Base-by-base conservation (phyloP, 1,284 basidiomycete genomes). In the Coniophora puteana region DNA sequence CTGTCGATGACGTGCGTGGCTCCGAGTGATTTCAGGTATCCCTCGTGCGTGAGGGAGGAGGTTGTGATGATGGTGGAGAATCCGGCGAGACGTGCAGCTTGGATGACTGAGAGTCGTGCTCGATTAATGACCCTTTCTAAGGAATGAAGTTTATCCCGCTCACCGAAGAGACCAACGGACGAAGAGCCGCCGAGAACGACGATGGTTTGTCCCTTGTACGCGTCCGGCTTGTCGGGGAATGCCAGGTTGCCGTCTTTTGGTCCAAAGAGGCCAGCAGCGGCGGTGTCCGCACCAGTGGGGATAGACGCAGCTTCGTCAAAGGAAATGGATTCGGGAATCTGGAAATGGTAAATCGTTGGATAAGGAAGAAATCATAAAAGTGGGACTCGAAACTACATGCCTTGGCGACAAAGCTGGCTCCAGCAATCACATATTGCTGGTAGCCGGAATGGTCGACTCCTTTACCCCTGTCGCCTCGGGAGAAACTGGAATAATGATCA, bases 361-460 rank as follows among this genome's bases (percentile, higher is more conserved):
- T 14, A 25, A 18, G n/a, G 14, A 38, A 8, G 16, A n/a, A 5
- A 43, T 44, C 17, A 8, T 5, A 13, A 27, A 6, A 16, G 4
- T 5, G n/a, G 13, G 17, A 11, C 8, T 18, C 8, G 25, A 14
- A 13, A 13, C 27, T 36, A 39, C 49, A 34, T 45, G 67, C 67
- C 56, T 71, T 72, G 3, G 65, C 62, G 24, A 60, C 52, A 3
- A 67, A 49, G 2, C 64, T 59, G 4, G 63, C 60, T 23, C 58
- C 51, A 0, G 57, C 54, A 4, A 69, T 43, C 4, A 63, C 52
- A 41, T 71, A 74, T 44, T 77, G 68, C 54, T 76, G 74, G 49
- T 68, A 74, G 0, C 63, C 31, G 11, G 36, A 36, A 5, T 13
- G 24, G 25, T 39, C 36, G 22, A 40, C 45, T 38, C 31, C 8